phyloP scores from a whole-genome alignment of 208 protist genomes.

The Herpetomonas samuelpessoai region DNA sequence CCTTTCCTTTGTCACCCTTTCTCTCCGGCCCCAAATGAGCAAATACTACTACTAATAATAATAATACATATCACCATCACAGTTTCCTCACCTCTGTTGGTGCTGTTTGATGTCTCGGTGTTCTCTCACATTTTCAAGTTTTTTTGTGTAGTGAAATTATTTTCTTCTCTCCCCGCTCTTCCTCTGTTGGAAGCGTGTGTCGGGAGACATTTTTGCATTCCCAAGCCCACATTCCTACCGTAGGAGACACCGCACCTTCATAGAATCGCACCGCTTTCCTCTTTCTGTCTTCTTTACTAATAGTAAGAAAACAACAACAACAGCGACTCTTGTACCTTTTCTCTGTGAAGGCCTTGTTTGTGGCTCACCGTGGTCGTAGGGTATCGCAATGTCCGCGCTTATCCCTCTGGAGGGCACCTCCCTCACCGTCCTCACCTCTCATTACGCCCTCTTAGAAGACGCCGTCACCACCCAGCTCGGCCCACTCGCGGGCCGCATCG shows the following conservation, averaged over 20 bases:
- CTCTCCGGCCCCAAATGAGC: too few species aligned
- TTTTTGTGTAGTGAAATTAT: neutral
- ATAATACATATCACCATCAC: too few species aligned
- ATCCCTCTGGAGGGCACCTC: neutral
- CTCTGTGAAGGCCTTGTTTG: too few species aligned
- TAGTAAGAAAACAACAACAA: conserved; percentile 5
- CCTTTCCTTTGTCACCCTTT: too few species aligned
- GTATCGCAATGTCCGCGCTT: neutral
- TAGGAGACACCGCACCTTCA: too few species aligned
- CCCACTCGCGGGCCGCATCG: conserved; percentile 24
- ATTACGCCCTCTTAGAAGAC: conserved; percentile 24
- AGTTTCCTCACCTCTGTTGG: too few species aligned
- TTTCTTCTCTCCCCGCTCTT: conserved; percentile 8
- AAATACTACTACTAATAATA: too few species aligned
- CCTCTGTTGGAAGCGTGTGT: conserved; percentile 10
- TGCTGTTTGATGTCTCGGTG: neutral
- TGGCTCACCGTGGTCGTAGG: too few species aligned
- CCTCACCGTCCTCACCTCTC: neutral
- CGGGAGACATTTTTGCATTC: too few species aligned
- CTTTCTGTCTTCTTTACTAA: too few species aligned
- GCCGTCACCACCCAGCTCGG: conserved; percentile 23
- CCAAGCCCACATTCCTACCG: too few species aligned
- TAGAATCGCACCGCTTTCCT: too few species aligned
- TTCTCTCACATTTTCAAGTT: conserved; percentile 2
- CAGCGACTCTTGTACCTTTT: neutral